Evolutionary conservation across 345 rosid genomes (phyloP), one percentile per base, ranked within the genome.

Genomic region (Rhodomyrtus tomentosa): DNA sequence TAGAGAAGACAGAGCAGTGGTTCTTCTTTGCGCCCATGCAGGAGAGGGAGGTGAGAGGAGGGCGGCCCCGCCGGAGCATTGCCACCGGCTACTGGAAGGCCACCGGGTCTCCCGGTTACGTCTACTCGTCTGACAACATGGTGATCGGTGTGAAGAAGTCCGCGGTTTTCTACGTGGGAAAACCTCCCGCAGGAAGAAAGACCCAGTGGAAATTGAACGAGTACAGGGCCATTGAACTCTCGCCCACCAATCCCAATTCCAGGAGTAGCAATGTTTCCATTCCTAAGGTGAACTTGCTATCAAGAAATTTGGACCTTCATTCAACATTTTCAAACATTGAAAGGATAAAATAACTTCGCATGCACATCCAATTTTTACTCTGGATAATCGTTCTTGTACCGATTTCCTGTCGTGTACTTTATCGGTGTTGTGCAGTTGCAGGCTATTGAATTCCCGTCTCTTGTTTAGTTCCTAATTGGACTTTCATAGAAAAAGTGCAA

Each of bases 11-110:
- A 53, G 89, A 95, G 89, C 99, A 96, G 82, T 96, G 99, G 98
- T 96, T 95, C 89, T 96, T 94, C 96, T 95, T 96, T 40, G 85
- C 92, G 5, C 93, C 93, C 22, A 92, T 95, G 85, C 96, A 94
- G 76, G 96, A 93, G 86, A 90, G 94, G n/a, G 99, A 95, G 89
- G 93, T 92, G 7, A 87, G 91, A 7, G 98, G 99, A 84, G 99
- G 98, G 10, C 88, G 98, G 85, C 93, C 95, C 0, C 92, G 91
- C 82, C 86, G 98, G 62, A 94, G 93, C 55, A 94, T 96, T 12
- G 88, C 89, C 76, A 89, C 94, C 3, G 99, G 99, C 52, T 96
- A 96, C 88, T 96, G 99, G 99, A 96, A 96, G 87, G 95, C 96
- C 5, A 95, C 98, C 2, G 99, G 99, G 13, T 94, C 98, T 27